phyloP scores from a whole-genome alignment of 177 flowering plant species.

The Vitis hybrid region DNA sequence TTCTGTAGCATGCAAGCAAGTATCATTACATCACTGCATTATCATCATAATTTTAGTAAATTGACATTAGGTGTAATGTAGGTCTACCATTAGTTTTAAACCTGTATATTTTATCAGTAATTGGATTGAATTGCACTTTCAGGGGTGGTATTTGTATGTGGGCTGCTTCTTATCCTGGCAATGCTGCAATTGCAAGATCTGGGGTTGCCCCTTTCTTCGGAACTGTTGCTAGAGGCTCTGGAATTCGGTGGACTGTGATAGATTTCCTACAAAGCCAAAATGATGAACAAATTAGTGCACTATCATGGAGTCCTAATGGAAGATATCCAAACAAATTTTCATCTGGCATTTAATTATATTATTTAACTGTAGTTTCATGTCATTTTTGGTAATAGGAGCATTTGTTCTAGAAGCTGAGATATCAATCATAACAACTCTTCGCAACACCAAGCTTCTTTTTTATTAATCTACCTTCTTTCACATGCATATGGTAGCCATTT shows the following conservation, averaged over 20 bases:
- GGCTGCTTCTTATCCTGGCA: constrained; percentile 97
- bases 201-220: constrained; percentile 65
- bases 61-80: background rate
- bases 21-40: constrained; percentile 16
- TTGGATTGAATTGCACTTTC: constrained; percentile 17
- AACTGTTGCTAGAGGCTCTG: constrained; percentile 73
- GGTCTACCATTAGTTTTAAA: background rate
- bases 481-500: too few species aligned
- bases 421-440: too few species aligned
- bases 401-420: too few species aligned
- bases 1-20: constrained; percentile 92
- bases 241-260: constrained; percentile 75
- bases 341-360: background rate
- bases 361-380: background rate
- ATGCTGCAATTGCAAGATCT: constrained; percentile 78
- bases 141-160: constrained; percentile 98
- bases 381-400: too few species aligned
- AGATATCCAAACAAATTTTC: constrained; percentile 66
- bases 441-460: too few species aligned
- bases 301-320: constrained; percentile 98
- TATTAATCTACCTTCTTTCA: too few species aligned
- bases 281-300: constrained; percentile 76
- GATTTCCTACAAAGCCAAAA: constrained; percentile 73
- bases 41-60: constrained; percentile 4
- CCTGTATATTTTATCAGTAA: background rate